Percentiles rank a stretch among this genome's conserved stretches.
These are phyloP conservation scores for Hamamelis virginiana DNA, from an alignment of 164 flowering plant genomes.

Conservation along the genomic window DNA sequence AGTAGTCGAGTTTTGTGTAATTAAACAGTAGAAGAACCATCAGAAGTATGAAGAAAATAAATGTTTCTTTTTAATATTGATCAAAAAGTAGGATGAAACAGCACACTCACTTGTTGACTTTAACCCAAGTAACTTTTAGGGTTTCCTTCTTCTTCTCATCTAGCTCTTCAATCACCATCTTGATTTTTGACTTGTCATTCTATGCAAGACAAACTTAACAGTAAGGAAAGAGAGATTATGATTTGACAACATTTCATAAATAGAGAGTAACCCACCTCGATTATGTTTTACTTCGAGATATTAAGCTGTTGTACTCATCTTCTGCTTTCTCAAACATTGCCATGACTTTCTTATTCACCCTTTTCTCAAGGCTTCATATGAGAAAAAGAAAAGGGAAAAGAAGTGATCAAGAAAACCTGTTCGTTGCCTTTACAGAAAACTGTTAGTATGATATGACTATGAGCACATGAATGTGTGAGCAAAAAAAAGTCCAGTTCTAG, in stretches of 20 bases:
- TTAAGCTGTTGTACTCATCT: conserved; percentile 87
- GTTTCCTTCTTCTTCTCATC: conserved; percentile 99
- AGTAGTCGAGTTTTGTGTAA: conserved; percentile 5
- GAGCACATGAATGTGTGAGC: not conserved
- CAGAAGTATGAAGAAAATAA: not conserved
- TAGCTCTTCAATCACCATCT: conserved; percentile 91
- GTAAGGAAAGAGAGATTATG: conserved; percentile 2
- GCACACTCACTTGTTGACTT: conserved; percentile 74
- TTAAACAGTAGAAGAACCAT: conserved; percentile 1
- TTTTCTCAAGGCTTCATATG: conserved; percentile 85
- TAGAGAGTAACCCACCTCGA: conserved; percentile 61
- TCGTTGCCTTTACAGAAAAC: not conserved
- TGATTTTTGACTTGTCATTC: conserved; percentile 97
- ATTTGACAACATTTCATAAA: conserved; percentile 1
- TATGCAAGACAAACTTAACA: conserved; percentile 22
- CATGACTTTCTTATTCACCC: conserved; percentile 98
- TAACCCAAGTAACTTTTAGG: conserved; percentile 88
- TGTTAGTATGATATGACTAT: not conserved
- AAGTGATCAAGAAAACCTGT: not conserved
- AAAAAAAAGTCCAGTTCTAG: not conserved
- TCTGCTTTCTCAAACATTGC: conserved; percentile 99
- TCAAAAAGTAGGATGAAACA: not conserved
- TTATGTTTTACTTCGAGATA: conserved; percentile 92
- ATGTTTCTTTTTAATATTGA: not conserved
- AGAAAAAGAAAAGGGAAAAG: conserved; percentile 1